Evolutionary conservation across 106 monocot genomes (phyloP), one percentile per base, ranked within the genome.

Genomic region (Platanthera zijinensis): DNA sequence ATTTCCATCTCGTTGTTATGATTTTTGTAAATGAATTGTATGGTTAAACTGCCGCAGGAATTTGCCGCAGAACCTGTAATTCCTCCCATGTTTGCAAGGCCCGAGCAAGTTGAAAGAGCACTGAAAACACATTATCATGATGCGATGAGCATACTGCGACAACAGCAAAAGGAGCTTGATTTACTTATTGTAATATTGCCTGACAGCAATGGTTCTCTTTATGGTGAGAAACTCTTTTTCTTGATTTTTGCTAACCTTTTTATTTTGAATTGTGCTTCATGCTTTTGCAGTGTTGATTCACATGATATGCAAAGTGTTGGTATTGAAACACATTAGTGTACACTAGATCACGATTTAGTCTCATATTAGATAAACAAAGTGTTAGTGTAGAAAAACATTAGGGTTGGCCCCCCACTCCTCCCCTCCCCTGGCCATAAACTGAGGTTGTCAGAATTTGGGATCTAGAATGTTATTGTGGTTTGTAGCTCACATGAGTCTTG

Each of bases 121-220:
- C 59, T 91, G 49, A 91, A 81, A 77, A 76, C 72, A 12, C 74
- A 78, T 13, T 84, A 83, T 71, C 86, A 79, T 57, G 80, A 91
- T 61, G 86, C 84, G 21, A 84, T 88, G 85, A 85, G 22, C 46
- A 50, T 71, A 48, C 73, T 88, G 8, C 85, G 52, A 56, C 83
- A 75, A 3, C 78, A 78, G 56, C 75, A 52, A 8, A 81, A 66
- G 52, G 84, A 88, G 66, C 86, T 91, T 19, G 88, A 91, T 81
- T 74, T 89, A 71, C 84, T 91, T 32, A 81, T 91, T 76, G 91
- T 82, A 4, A 86, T 91, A 57, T 82, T 91, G 69, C 91, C 91
- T 22, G 84, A 88, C 17, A 88, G 83, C 50, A 91, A 91, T 81
- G 88, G 91, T 59, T 79, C 86, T 78, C 86, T 91, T 46, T 91